A percentile compares a stretch with the other conserved stretches of the same genome.
These are phyloP conservation scores for Warburgia ugandensis DNA, from an alignment of 164 flowering plant genomes.

Conservation along the genomic window DNA sequence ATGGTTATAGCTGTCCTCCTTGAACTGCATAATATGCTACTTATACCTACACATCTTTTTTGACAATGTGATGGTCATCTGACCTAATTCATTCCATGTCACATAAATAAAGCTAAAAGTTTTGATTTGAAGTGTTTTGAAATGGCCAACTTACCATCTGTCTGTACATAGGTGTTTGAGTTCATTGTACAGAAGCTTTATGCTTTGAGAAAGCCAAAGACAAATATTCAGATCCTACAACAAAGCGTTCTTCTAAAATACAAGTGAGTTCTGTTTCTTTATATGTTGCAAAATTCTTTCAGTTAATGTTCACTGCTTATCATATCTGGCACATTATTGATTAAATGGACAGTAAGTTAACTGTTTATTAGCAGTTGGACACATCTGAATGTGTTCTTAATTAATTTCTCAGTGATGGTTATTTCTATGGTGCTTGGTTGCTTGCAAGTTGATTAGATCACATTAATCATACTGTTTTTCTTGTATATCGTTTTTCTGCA, in stretches of 20 bases:
- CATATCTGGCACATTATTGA: no score
- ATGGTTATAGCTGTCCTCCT: no score
- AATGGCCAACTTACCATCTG: not conserved
- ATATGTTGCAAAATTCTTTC: not conserved
- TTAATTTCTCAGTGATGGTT: not conserved
- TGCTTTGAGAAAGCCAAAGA: conserved; percentile 95
- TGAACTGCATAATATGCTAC: no score
- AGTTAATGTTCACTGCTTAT: no score
- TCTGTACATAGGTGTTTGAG: conserved; percentile 63
- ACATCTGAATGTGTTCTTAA: no score
- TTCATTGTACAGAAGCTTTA: conserved; percentile 92
- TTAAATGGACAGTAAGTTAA: no score
- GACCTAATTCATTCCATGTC: no score
- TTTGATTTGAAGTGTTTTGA: no score
- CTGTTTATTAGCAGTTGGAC: no score
- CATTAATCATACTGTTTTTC: not conserved
- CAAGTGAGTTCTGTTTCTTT: conserved; percentile 51
- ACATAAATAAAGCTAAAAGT: no score
- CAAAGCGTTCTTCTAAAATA: conserved; percentile 91
- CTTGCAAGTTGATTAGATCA: not conserved
- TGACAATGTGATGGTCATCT: no score
- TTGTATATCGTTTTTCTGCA: not conserved
- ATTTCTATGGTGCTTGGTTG: not conserved
- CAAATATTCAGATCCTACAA: conserved; percentile 96
- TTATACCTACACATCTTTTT: no score